Evolutionary conservation across 73 alveolate species (phyloP).

Genomic region (Breviolum minutum): DNA sequence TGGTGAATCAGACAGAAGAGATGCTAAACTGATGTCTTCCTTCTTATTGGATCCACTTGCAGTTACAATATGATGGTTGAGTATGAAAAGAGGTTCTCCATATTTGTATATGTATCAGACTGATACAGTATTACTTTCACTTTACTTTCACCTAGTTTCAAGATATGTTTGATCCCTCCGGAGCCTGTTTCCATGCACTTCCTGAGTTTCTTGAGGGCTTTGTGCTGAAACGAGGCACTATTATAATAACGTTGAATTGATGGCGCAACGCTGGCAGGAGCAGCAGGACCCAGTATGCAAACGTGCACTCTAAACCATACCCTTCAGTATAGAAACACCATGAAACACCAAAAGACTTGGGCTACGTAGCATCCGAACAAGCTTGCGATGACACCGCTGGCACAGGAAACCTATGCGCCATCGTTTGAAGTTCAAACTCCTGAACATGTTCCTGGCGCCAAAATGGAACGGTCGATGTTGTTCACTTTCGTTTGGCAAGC

Average conservation of each 20-base stretch:
- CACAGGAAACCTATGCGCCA: slow-evolving; percentile 17
- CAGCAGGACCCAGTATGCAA: background rate
- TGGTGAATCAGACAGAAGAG: no score
- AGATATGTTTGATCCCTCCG: background rate
- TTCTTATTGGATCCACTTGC: no score
- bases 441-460: background rate
- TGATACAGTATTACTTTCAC: background rate
- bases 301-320: no score
- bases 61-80: background rate
- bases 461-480: background rate
- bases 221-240: background rate
- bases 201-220: no score
- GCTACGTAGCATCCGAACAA: background rate
- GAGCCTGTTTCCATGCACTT: no score
- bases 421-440: background rate
- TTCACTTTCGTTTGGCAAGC: background rate
- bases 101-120: background rate
- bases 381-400: background rate
- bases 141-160: background rate
- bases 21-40: no score
- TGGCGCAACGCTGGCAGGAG: slow-evolving; percentile 18
- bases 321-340: no score
- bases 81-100: background rate
- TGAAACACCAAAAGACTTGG: no score
- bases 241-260: background rate